These are phyloP conservation scores for Solanum sejunctum DNA, from an alignment of 257 asterid genomes.

Conservation along the genomic window DNA sequence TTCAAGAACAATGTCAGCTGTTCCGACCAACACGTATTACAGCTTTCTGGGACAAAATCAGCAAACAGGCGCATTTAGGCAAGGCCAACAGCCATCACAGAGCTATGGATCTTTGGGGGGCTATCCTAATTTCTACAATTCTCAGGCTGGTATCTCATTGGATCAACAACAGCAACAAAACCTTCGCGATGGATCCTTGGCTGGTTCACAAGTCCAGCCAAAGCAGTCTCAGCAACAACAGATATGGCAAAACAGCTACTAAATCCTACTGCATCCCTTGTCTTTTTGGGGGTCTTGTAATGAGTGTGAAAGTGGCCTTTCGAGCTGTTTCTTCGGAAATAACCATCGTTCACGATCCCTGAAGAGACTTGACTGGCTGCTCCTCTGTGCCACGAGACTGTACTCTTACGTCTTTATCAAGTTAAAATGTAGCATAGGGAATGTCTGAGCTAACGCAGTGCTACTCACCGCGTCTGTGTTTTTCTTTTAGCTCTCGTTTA, in stretches of 20 bases:
- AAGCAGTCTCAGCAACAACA: slow-evolving; percentile 54
- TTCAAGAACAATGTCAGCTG: slow-evolving; percentile 61
- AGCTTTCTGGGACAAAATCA: slow-evolving; percentile 53
- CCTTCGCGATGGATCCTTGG: slow-evolving; percentile 44
- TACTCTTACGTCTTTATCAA: slow-evolving; percentile 26
- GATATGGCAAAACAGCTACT: slow-evolving; percentile 76
- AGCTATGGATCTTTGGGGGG: slow-evolving; percentile 41
- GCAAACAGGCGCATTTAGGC: slow-evolving; percentile 44
- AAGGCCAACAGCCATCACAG: slow-evolving; percentile 70
- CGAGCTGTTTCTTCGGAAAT: slow-evolving; percentile 11
- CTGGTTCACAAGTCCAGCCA: slow-evolving; percentile 56
- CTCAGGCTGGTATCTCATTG: slow-evolving; percentile 51
- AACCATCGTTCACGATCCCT: slow-evolving; percentile 7
- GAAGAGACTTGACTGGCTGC: slow-evolving; percentile 26
- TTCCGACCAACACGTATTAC: slow-evolving; percentile 49
- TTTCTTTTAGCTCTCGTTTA: not conserved
- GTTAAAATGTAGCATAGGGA: slow-evolving; percentile 36
- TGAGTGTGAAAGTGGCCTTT: slow-evolving; percentile 46
- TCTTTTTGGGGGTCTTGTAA: slow-evolving; percentile 33
- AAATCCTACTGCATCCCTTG: slow-evolving; percentile 20
- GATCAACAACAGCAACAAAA: slow-evolving; percentile 59
- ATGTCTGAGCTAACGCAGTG: slow-evolving; percentile 30
- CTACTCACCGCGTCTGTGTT: slow-evolving; percentile 9
- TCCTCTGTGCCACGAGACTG: slow-evolving; percentile 37
- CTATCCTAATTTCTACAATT: slow-evolving; percentile 60